phyloP scores from a whole-genome alignment of 2,329 filamentous ascomycete species.

The Pseudogymnoascus sp. region DNA sequence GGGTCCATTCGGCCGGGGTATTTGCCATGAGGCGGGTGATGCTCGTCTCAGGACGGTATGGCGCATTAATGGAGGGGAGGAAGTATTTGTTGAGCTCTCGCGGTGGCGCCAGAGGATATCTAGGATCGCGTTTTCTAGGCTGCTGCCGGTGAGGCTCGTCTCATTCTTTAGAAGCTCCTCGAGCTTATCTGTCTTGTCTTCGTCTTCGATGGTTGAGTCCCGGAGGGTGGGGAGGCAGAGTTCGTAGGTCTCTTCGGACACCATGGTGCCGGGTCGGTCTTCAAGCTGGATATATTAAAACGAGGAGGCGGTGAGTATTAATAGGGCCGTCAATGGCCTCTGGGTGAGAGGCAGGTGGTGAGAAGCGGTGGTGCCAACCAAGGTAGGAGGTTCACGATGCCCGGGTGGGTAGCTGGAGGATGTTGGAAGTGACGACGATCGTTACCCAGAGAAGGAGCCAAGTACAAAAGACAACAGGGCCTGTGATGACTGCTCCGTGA shows the following conservation, averaged over 20 bases:
- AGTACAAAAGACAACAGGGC: not conserved
- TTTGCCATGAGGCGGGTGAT: slow-evolving; percentile 89
- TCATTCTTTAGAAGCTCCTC: slow-evolving; percentile 77
- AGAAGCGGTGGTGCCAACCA: not conserved
- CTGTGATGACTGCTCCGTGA: not conserved
- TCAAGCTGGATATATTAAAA: not conserved
- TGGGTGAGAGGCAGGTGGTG: not conserved
- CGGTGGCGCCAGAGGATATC: slow-evolving; percentile 85
- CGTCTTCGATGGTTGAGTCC: slow-evolving; percentile 74
- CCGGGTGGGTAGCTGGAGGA: not conserved
- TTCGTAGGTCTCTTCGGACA: slow-evolving; percentile 87
- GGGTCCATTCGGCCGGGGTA: slow-evolving; percentile 61
- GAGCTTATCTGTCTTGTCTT: slow-evolving; percentile 88
- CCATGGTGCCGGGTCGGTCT: slow-evolving; percentile 46
- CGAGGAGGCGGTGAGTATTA: not conserved
- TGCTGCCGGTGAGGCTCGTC: slow-evolving; percentile 63
- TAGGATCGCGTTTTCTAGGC: slow-evolving; percentile 81
- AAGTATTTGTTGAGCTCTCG: slow-evolving; percentile 52
- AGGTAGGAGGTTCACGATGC: not conserved
- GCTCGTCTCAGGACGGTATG: slow-evolving; percentile 83
- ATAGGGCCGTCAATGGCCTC: not conserved
- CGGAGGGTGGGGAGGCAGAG: slow-evolving; percentile 82
- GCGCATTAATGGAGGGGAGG: slow-evolving; percentile 76
- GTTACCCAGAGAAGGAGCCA: not conserved
- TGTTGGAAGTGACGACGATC: not conserved